Evolutionary conservation across 2,329 filamentous ascomycete species (phyloP).

Genomic region (Colletotrichum tamarilloi): DNA sequence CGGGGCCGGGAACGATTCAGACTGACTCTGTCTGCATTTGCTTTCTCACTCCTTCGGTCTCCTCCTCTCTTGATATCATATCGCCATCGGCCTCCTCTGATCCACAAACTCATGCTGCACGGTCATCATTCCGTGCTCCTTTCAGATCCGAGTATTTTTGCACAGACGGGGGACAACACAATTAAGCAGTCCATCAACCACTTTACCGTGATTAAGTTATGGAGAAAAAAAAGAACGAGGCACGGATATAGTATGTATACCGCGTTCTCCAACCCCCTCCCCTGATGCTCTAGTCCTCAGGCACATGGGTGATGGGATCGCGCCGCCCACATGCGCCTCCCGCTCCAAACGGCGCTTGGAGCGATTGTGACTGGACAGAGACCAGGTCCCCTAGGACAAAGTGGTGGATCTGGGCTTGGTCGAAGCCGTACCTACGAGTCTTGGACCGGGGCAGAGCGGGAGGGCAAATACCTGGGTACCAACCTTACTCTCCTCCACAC

Average conservation of each 20-base stretch:
- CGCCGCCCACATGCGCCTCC: constrained; percentile 28
- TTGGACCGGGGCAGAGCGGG: constrained; percentile 12
- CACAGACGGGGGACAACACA: background rate
- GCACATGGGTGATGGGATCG: constrained; percentile 23
- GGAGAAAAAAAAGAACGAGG: background rate
- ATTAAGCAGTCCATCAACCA: background rate
- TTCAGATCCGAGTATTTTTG: background rate
- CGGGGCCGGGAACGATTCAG: background rate
- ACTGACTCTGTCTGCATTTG: background rate
- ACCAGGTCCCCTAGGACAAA: background rate
- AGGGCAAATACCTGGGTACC: constrained; percentile 18
- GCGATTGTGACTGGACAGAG: constrained; percentile 27
- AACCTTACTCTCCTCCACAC: background rate
- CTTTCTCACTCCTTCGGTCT: background rate
- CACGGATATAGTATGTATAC: background rate
- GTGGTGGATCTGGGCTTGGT: background rate
- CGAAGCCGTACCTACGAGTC: background rate
- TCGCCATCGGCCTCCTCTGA: background rate
- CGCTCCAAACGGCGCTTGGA: constrained; percentile 30
- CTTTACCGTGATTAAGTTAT: background rate
- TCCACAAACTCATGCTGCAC: background rate
- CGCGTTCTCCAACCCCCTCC: background rate
- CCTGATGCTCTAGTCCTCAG: background rate
- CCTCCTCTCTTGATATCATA: background rate
- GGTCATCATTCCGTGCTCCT: background rate